These are phyloP conservation scores for Cucumis variabilis DNA, from an alignment of 331 rosid species.

Conservation along the genomic window DNA sequence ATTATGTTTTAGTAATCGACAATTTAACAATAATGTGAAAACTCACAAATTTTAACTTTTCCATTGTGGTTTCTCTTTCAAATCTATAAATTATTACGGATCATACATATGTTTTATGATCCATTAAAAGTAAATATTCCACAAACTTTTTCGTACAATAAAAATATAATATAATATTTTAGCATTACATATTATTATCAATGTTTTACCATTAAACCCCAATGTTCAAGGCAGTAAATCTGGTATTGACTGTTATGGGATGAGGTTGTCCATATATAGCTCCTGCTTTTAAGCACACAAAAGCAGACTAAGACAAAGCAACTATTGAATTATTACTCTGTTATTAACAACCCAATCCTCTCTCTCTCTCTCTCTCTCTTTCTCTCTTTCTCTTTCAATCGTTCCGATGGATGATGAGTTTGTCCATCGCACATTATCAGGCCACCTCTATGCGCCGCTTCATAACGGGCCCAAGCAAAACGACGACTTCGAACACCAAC, in stretches of 20 bases:
- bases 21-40: too few species aligned
- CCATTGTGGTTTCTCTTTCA: too few species aligned
- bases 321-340: background rate
- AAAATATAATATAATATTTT: too few species aligned
- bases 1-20: too few species aligned
- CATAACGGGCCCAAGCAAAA: background rate
- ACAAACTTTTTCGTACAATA: too few species aligned
- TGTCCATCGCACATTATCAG: background rate
- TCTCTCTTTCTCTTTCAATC: background rate
- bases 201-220: too few species aligned
- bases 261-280: background rate
- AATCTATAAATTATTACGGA: too few species aligned
- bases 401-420: background rate
- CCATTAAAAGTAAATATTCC: too few species aligned
- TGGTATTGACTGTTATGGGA: background rate
- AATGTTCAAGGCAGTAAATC: background rate
- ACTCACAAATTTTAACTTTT: too few species aligned
- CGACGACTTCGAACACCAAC: constrained; percentile 6
- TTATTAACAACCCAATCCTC: background rate
- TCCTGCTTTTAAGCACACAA: background rate
- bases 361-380: background rate
- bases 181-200: too few species aligned
- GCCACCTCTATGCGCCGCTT: background rate
- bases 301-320: background rate
- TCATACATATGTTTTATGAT: too few species aligned